These are phyloP conservation scores for Russula earlei DNA, from an alignment of 768 basidiomycete genomes.

Conservation along the genomic window DNA sequence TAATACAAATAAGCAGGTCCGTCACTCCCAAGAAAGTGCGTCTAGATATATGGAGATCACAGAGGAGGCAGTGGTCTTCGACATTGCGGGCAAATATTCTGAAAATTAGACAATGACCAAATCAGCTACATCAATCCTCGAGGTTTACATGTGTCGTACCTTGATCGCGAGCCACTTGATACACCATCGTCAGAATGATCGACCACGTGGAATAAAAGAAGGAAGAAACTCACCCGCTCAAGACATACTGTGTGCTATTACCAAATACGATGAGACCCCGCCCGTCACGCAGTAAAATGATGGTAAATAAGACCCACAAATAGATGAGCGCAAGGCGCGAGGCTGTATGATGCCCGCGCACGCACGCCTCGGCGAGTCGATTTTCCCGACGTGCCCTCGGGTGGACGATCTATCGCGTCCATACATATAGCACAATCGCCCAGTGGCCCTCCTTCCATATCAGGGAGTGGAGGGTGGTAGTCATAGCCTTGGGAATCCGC, in stretches of 20 bases:
- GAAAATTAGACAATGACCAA: neutral
- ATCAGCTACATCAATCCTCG: slow-evolving; percentile 4
- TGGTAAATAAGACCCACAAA: slow-evolving; percentile 47
- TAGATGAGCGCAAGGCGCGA: slow-evolving; percentile 83
- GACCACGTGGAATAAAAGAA: neutral
- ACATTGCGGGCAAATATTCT: slow-evolving; percentile 93
- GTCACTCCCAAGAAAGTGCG: neutral
- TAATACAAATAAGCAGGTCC: slow-evolving; percentile 3
- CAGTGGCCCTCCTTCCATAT: slow-evolving; percentile 64
- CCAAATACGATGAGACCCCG: neutral
- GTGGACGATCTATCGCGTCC: slow-evolving; percentile 52
- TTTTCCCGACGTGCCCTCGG: slow-evolving; percentile 30
- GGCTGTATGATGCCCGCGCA: slow-evolving; percentile 43
- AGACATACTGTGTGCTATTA: slow-evolving; percentile 77
- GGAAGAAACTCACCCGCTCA: slow-evolving; percentile 45
- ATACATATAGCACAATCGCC: slow-evolving; percentile 93
- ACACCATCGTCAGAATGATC: neutral
- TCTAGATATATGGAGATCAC: slow-evolving; percentile 27
- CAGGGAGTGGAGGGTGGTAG: slow-evolving; percentile 75
- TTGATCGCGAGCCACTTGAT: slow-evolving; percentile 67
- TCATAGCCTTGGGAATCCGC: slow-evolving; percentile 56
- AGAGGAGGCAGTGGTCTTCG: slow-evolving; percentile 75
- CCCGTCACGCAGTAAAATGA: neutral
- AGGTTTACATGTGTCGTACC: slow-evolving; percentile 27
- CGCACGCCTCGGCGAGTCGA: slow-evolving; percentile 6